Conservation (phyloP, 352 stramenopile species). For the Pythium oligandrum region DNA sequence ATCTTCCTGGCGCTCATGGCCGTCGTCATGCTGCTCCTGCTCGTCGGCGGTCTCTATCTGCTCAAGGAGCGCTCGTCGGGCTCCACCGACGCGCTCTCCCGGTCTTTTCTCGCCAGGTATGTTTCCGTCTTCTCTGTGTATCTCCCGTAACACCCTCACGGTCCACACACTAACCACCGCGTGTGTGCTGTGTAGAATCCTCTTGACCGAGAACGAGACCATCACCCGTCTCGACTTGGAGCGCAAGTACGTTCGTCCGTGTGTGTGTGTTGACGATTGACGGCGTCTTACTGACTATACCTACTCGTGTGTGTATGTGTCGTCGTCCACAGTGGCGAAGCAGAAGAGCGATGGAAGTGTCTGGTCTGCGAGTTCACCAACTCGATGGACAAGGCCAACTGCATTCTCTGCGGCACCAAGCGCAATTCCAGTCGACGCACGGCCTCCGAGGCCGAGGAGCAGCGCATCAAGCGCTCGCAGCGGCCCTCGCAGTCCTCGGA, state of each 20-base stretch:
- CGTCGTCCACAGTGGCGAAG: slow-evolving; percentile 21
- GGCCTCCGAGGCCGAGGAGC: not conserved
- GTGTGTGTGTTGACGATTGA: slow-evolving; percentile 1
- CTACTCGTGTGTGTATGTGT: not conserved
- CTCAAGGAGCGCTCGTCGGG: slow-evolving; percentile 32
- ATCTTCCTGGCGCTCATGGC: slow-evolving; percentile 67
- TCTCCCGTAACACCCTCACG: not conserved
- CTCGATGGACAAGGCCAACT: slow-evolving; percentile 48
- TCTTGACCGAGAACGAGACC: slow-evolving; percentile 34
- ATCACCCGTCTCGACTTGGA: slow-evolving; percentile 74
- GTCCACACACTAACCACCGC: slow-evolving; percentile 2
- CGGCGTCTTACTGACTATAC: not conserved
- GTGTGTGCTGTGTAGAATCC: slow-evolving; percentile 15
- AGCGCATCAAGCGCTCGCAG: slow-evolving; percentile 21
- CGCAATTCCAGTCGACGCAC: slow-evolving; percentile 29
- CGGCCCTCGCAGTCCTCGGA: not conserved
- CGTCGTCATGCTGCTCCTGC: slow-evolving; percentile 59
- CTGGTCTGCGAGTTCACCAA: slow-evolving; percentile 80
- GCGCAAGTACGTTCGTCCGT: slow-evolving; percentile 36
- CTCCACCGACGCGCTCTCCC: slow-evolving; percentile 17
- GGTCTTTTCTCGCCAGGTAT: slow-evolving; percentile 25
- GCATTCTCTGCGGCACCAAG: slow-evolving; percentile 71
- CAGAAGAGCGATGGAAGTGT: slow-evolving; percentile 73
- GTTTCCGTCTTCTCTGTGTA: not conserved
- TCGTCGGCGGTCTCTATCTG: slow-evolving; percentile 61